Base-by-base conservation (phyloP, 2,329 filamentous ascomycete species). In the Apiospora hydei region DNA sequence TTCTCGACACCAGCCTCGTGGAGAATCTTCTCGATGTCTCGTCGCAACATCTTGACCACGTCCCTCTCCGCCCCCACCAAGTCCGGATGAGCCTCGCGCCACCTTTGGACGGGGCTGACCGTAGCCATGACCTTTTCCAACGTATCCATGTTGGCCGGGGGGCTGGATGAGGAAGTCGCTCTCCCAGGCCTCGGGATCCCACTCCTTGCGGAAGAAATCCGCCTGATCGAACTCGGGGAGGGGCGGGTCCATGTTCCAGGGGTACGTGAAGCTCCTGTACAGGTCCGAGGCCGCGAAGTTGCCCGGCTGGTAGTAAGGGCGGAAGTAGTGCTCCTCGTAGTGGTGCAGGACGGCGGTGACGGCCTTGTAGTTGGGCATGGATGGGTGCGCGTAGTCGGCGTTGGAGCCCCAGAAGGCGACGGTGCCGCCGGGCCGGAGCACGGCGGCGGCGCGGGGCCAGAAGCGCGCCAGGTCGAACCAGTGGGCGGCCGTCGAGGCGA, bases 401-500 rank as follows among this genome's bases (percentile, higher is more conserved):
- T 24, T 38, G 49, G 81, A 82, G 3, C 77, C 80, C 87, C 87
- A 90, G 1, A 90, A 71, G 0, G 87, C 87, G 0, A 90, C 84
- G 3, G 83, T 89, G 30, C 88, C 88, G n/a, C 85, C 85, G 0
- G 87, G 86, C 73, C 83, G 85, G 8, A 90, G 79, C 0, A 86
- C 78, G 16, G 80, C 79, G 0, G 84, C 85, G 0, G 87, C 88
- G 0, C 80, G 78, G 3, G 73, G 67, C 84, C 86, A 90, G 79
- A 90, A 90, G 0, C 71, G 70, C 0, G 80, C 74, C 83, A 89
- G 84, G 74, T 90, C 83, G 79, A 90, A 89, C 88, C 88, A 90
- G 77, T 90, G 89, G 0, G 87, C 86, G 0, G 86, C 84, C 3
- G 82, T 87, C 0, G 85, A 85, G 11, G 84, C 84, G 0, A 83